phyloP scores from a whole-genome alignment of 306 rosid genomes.

The Pyrus pyrifolia region DNA sequence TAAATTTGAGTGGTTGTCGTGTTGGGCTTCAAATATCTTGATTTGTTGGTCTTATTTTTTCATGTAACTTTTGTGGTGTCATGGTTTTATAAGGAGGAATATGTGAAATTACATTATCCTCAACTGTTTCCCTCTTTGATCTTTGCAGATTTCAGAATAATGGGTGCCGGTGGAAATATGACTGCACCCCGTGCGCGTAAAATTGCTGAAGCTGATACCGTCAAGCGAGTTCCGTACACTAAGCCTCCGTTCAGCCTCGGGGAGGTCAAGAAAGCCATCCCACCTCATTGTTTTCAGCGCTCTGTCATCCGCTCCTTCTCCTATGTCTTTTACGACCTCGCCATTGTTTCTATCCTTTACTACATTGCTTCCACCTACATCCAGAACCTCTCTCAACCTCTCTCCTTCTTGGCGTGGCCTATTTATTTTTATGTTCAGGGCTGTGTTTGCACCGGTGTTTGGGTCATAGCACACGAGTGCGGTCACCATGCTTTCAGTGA shows the following conservation, averaged over 20 bases:
- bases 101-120: too few relatives aligned
- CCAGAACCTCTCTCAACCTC: slow-evolving; percentile 29
- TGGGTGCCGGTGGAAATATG: slow-evolving; percentile 97
- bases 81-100: too few relatives aligned
- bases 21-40: background rate
- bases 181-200: slow-evolving; percentile 40
- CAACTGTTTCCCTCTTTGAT: too few relatives aligned
- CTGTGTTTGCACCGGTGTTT: slow-evolving; percentile 81
- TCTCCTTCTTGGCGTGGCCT: slow-evolving; percentile 51
- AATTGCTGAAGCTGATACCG: slow-evolving; percentile 32
- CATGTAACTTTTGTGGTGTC: background rate
- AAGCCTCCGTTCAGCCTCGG: slow-evolving; percentile 61
- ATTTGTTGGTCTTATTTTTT: too few relatives aligned
- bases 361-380: slow-evolving; percentile 44
- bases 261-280: slow-evolving; percentile 62
- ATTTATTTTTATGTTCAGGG: slow-evolving; percentile 59
- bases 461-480: slow-evolving; percentile 96
- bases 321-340: slow-evolving; percentile 47
- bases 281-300: slow-evolving; percentile 69
- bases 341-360: slow-evolving; percentile 29
- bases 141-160: slow-evolving; percentile 11
- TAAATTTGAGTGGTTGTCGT: background rate
- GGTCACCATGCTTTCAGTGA: slow-evolving; percentile 99
- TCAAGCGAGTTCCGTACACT: slow-evolving; percentile 48
- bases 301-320: slow-evolving; percentile 58